phyloP scores from a whole-genome alignment of 1,284 basidiomycete species.

The Ceratobasidium sp. region DNA sequence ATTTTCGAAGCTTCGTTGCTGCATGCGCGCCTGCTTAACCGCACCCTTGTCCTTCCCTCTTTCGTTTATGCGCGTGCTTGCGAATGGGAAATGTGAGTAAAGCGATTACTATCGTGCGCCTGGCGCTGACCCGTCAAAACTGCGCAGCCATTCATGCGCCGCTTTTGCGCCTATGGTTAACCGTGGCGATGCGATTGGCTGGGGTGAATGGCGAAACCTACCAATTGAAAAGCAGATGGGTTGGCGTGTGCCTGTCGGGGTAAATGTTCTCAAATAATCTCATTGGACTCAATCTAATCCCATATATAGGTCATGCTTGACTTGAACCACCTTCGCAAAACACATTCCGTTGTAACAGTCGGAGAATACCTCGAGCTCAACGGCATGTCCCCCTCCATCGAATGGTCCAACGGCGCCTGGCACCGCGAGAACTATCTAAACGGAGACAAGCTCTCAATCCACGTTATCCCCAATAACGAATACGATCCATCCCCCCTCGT shows the following conservation, averaged over 20 bases:
- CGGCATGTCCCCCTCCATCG: slow-evolving; percentile 52
- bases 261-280: slow-evolving; percentile 5
- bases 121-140: neutral
- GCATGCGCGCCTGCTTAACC: slow-evolving; percentile 47
- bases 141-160: slow-evolving; percentile 50
- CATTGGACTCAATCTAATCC: neutral
- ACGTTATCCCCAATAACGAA: slow-evolving; percentile 55
- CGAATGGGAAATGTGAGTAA: slow-evolving; percentile 47
- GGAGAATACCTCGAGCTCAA: slow-evolving; percentile 60
- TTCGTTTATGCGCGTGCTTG: slow-evolving; percentile 50
- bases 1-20: slow-evolving; percentile 49
- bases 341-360: slow-evolving; percentile 57
- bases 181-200: slow-evolving; percentile 54
- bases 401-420: slow-evolving; percentile 57
- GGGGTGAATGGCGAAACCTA: slow-evolving; percentile 54
- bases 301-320: slow-evolving; percentile 57
- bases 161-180: slow-evolving; percentile 56
- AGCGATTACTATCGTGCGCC: neutral
- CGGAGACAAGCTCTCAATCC: slow-evolving; percentile 50
- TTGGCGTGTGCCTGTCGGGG: slow-evolving; percentile 56
- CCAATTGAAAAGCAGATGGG: slow-evolving; percentile 58
- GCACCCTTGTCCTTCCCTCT: slow-evolving; percentile 49
- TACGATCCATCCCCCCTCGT: slow-evolving; percentile 55
- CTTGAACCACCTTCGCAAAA: slow-evolving; percentile 57
- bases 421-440: slow-evolving; percentile 50